Conservation (phyloP, 2,329 filamentous ascomycete genomes). For the Ceratocystiopsis minuta region DNA sequence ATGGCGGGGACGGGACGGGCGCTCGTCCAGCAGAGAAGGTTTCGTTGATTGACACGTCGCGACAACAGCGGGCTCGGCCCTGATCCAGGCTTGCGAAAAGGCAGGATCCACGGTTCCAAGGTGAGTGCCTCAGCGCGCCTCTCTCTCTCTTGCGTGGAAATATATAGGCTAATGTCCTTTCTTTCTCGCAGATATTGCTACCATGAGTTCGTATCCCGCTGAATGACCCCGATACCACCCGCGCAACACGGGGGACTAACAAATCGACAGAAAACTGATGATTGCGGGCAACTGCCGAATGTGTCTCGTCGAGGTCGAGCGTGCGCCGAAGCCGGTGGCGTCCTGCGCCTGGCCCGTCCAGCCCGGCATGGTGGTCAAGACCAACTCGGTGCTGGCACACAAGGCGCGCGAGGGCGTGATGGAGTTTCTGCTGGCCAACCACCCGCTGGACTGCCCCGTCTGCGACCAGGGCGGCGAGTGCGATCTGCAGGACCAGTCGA, state of each 20-base stretch:
- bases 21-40: not conserved
- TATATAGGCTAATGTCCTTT: slow-evolving; percentile 14
- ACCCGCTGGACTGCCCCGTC: slow-evolving; percentile 89
- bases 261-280: slow-evolving; percentile 86
- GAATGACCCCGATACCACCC: no score
- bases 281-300: slow-evolving; percentile 99
- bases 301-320: slow-evolving; percentile 97
- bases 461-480: slow-evolving; percentile 99
- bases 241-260: no score
- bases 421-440: slow-evolving; percentile 95
- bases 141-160: no score
- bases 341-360: slow-evolving; percentile 98
- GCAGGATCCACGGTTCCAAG: slow-evolving; percentile 78
- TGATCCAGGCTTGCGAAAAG: slow-evolving; percentile 99
- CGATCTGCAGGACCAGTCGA: slow-evolving; percentile 97
- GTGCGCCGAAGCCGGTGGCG: slow-evolving; percentile 87
- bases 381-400: slow-evolving; percentile 85
- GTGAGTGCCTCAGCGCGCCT: slow-evolving; percentile 24
- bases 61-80: slow-evolving; percentile 67
- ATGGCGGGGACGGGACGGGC: not conserved
- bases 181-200: slow-evolving; percentile 66
- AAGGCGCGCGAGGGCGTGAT: slow-evolving; percentile 98
- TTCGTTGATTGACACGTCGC: slow-evolving; percentile 4
- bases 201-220: no score
- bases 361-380: slow-evolving; percentile 98